phyloP scores from a whole-genome alignment of 176 grass and related monocot species.

The Aegilops umbellulata region DNA sequence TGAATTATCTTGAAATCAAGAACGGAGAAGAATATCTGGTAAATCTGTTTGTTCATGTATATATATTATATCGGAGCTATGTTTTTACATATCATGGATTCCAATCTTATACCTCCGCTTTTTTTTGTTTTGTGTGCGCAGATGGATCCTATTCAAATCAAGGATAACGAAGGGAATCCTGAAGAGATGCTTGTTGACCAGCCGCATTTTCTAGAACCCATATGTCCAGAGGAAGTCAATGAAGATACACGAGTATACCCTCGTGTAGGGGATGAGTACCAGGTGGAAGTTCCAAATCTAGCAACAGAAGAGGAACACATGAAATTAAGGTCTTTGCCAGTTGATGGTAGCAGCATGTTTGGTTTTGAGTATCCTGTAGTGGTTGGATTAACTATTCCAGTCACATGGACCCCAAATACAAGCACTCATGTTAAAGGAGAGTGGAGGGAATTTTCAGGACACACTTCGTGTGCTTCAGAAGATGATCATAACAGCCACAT shows the following conservation, averaged over 20 bases:
- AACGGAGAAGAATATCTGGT: constrained; percentile 49
- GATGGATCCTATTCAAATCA: constrained; percentile 67
- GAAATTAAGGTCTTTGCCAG: constrained; percentile 27
- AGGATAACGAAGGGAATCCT: constrained; percentile 45
- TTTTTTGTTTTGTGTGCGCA: constrained; percentile 1
- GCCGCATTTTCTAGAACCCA: constrained; percentile 45
- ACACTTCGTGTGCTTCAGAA: constrained; percentile 23
- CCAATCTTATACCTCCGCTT: constrained; percentile 3
- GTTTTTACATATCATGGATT: constrained; percentile 17
- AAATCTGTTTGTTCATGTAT: constrained; percentile 32
- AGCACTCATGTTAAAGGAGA: constrained; percentile 35
- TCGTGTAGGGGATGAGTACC: constrained; percentile 81
- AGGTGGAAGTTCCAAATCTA: constrained; percentile 61
- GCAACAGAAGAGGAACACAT: constrained; percentile 33
- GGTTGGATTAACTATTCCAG: constrained; percentile 58
- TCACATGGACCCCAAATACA: constrained; percentile 53
- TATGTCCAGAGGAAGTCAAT: constrained; percentile 54
- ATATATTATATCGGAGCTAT: constrained; percentile 8
- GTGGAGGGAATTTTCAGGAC: constrained; percentile 12
- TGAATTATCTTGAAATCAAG: constrained; percentile 68
- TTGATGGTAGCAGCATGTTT: constrained; percentile 20
- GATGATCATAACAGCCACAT: constrained; percentile 21
- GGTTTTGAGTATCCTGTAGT: constrained; percentile 48
- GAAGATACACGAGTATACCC: constrained; percentile 60
- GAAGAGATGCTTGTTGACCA: constrained; percentile 58